Percentiles rank a stretch among this genome's conserved stretches.
Evolutionary conservation across 306 rosid genomes (phyloP).

Genomic region (Fagus crenata): DNA sequence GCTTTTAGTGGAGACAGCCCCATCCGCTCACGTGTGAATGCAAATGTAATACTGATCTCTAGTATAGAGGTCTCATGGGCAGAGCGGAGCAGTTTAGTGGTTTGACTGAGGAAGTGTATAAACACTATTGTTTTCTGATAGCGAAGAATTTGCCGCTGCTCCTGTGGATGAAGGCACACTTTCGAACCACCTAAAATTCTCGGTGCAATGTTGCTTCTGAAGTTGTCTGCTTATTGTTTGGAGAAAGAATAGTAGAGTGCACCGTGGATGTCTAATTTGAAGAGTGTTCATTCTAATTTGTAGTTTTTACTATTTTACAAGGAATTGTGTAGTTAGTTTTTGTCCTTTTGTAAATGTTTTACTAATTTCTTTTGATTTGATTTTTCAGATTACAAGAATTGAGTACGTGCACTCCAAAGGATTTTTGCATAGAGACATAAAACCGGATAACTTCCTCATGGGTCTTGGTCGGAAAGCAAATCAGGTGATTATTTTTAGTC

Average conservation of each 20-base stretch:
- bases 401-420: constrained; percentile 97
- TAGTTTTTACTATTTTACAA: not conserved
- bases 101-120: no score
- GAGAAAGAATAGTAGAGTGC: not conserved
- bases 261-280: not conserved
- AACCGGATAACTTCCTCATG: constrained; percentile 98
- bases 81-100: no score
- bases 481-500: constrained; percentile 55
- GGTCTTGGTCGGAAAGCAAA: constrained; percentile 99
- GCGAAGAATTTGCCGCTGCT: no score
- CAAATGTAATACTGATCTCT: no score
- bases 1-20: not conserved
- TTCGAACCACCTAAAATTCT: no score
- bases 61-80: no score
- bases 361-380: not conserved
- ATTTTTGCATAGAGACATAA: constrained; percentile 84
- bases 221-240: not conserved
- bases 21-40: not conserved
- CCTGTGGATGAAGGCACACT: no score
- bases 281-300: not conserved
- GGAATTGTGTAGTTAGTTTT: not conserved
- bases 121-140: no score
- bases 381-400: constrained; percentile 70
- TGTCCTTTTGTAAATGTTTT: not conserved
- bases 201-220: not conserved